Evolutionary conservation across 2,329 filamentous ascomycete species (phyloP), one percentile per base, ranked within the genome.

Genomic region (Orbilia javanica): DNA sequence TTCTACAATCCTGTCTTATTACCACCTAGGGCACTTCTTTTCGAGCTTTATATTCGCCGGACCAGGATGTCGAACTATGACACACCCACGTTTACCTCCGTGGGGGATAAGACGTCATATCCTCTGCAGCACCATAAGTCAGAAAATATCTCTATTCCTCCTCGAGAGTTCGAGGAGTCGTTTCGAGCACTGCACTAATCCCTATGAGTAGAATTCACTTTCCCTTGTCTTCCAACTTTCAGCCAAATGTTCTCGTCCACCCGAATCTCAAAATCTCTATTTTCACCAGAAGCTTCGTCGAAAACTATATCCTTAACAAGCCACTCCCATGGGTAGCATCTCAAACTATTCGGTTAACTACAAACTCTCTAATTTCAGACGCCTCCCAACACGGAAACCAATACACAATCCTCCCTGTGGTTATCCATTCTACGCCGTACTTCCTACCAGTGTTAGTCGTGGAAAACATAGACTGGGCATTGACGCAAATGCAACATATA

Each of bases 331-430:
- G 67, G 67, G 27, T 71, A 6, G 67, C 22, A 18, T 15, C 29
- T 3, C 67, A 71, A n/a, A 63, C 31, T 0, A 5, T 70, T 42
- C 57, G 18, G 0, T 7, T 70, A 18, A 52, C 27, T 10, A 8
- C 42, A 6, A n/a, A 52, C n/a, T 70, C 67, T 11, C 22, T 70
- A 18, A n/a, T 70, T 2, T 13, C 15, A n/a, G 25, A 39, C 15
- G 13, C n/a, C n/a, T 22, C n/a, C 10, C 18, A 25, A 3, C 34
- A n/a, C 10, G n/a, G 25, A 25, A 11, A 39, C 10, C 53, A 34
- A 36, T 55, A 55, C 22, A 63, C 53, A 8, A 63, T 70, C 11
- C 53, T 70, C n/a, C 67, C 67, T 1, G 15, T 63, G 15, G 36
- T 52, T 20, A 36, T 70, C 7, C 18, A n/a, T 25, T 27, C 25